Evolutionary conservation across 2,329 filamentous ascomycete genomes (phyloP).

Genomic region (Monosporascus sp.): DNA sequence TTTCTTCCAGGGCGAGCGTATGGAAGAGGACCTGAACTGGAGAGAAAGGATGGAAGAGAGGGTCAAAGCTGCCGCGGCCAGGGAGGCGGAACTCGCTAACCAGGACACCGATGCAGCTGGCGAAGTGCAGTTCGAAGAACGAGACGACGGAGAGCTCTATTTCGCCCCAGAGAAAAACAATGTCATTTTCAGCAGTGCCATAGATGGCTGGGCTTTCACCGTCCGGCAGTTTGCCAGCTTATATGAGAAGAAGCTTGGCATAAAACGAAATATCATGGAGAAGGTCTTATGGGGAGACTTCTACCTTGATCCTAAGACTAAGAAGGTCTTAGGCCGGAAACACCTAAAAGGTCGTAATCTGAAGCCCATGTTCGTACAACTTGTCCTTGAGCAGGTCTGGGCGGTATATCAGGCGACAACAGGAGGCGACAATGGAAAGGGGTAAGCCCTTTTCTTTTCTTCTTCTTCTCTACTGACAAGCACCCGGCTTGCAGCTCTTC

Average conservation of each 20-base stretch:
- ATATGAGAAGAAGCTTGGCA: slow-evolving; percentile 95
- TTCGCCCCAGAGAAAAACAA: slow-evolving; percentile 98
- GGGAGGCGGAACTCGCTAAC: slow-evolving; percentile 44
- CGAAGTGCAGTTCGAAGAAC: slow-evolving; percentile 73
- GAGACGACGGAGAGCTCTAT: slow-evolving; percentile 94
- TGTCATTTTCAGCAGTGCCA: slow-evolving; percentile 95
- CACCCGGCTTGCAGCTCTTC: too few relatives aligned
- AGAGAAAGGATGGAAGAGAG: slow-evolving; percentile 86
- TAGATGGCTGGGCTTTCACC: slow-evolving; percentile 99
- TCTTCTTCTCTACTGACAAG: not conserved
- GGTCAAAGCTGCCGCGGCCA: slow-evolving; percentile 64
- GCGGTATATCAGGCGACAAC: slow-evolving; percentile 88
- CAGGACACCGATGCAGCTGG: slow-evolving; percentile 46
- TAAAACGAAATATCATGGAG: slow-evolving; percentile 81
- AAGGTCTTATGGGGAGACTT: slow-evolving; percentile 97
- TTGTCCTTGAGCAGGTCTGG: slow-evolving; percentile 95
- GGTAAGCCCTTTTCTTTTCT: slow-evolving; percentile 45
- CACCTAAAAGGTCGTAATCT: slow-evolving; percentile 87
- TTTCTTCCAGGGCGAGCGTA: slow-evolving; percentile 95
- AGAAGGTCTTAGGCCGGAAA: slow-evolving; percentile 82
- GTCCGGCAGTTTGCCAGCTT: slow-evolving; percentile 87
- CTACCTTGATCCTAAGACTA: slow-evolving; percentile 95
- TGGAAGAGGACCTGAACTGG: slow-evolving; percentile 98
- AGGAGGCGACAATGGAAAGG: slow-evolving; percentile 74
- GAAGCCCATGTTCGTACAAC: slow-evolving; percentile 96